Evolutionary conservation across 1,139 yeast genomes (phyloP).

Genomic region (Debaryomycetaceae sp.): DNA sequence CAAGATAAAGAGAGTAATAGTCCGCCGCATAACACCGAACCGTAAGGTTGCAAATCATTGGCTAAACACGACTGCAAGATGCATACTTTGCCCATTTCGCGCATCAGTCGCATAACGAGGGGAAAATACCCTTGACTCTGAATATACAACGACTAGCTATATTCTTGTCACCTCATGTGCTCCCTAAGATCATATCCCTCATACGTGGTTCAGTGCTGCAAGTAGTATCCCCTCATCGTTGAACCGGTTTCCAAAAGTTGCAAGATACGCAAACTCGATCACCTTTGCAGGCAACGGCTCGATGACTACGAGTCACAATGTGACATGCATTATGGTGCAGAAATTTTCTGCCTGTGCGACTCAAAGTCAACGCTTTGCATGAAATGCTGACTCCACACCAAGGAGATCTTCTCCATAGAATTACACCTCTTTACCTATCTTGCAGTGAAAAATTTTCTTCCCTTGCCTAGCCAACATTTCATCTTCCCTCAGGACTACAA

Average conservation of each 20-base stretch:
- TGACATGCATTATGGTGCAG: too few species aligned
- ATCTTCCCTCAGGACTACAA: slow-evolving; percentile 1
- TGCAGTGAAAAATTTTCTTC: neutral
- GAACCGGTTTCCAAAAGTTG: neutral
- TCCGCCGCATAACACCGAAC: too few species aligned
- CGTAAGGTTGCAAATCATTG: too few species aligned
- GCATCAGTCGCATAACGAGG: too few species aligned
- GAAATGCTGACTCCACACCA: slow-evolving; percentile 4
- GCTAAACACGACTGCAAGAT: too few species aligned
- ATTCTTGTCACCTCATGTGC: neutral
- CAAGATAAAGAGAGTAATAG: too few species aligned
- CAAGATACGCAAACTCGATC: too few species aligned
- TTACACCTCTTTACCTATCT: neutral
- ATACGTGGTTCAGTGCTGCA: too few species aligned
- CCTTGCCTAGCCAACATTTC: slow-evolving; percentile 1
- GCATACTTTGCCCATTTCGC: too few species aligned
- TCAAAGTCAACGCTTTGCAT: slow-evolving; percentile 2
- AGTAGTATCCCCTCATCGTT: too few species aligned
- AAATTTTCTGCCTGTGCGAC: slow-evolving; percentile 3
- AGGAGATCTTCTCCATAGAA: neutral
- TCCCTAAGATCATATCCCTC: too few species aligned
- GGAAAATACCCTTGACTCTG: neutral
- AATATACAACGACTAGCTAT: neutral
- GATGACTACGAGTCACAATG: slow-evolving; percentile 4
- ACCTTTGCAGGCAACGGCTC: neutral